Evolutionary conservation across 768 basidiomycete genomes (phyloP).

Genomic region (Chiua virens): DNA sequence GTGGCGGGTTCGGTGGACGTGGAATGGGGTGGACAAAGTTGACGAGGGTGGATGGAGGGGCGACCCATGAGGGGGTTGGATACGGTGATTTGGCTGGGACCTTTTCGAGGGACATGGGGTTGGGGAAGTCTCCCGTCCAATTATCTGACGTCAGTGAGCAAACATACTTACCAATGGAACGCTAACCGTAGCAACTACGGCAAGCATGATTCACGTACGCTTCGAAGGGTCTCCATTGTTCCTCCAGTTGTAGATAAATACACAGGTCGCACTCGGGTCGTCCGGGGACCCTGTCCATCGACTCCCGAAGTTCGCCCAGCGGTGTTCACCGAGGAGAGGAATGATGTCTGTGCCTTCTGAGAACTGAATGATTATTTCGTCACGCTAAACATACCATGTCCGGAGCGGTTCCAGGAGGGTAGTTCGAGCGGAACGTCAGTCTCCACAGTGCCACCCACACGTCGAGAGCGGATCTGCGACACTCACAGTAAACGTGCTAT

Average conservation of each 20-base stretch:
- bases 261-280: slow-evolving; percentile 16
- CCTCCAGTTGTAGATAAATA: slow-evolving; percentile 33
- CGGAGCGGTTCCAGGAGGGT: no score
- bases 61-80: slow-evolving; percentile 24
- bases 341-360: slow-evolving; percentile 20
- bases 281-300: slow-evolving; percentile 10
- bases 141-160: slow-evolving; percentile 20
- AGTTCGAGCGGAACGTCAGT: not conserved
- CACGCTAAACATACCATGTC: slow-evolving; percentile 16
- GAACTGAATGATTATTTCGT: slow-evolving; percentile 31
- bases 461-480: not conserved
- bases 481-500: slow-evolving; percentile 33
- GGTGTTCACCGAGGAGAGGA: slow-evolving; percentile 30
- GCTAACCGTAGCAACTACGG: not conserved
- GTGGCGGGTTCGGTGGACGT: slow-evolving; percentile 5
- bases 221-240: slow-evolving; percentile 31
- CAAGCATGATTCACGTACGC: slow-evolving; percentile 19
- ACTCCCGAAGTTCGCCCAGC: slow-evolving; percentile 16
- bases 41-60: slow-evolving; percentile 16
- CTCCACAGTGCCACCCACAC: not conserved
- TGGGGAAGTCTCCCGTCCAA: slow-evolving; percentile 27
- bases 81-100: slow-evolving; percentile 28
- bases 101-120: not conserved
- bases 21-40: slow-evolving; percentile 26
- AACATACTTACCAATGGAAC: not conserved